Evolutionary conservation across 257 asterid species (phyloP), one percentile per base, ranked within the genome.

Genomic region (Lantana camara): DNA sequence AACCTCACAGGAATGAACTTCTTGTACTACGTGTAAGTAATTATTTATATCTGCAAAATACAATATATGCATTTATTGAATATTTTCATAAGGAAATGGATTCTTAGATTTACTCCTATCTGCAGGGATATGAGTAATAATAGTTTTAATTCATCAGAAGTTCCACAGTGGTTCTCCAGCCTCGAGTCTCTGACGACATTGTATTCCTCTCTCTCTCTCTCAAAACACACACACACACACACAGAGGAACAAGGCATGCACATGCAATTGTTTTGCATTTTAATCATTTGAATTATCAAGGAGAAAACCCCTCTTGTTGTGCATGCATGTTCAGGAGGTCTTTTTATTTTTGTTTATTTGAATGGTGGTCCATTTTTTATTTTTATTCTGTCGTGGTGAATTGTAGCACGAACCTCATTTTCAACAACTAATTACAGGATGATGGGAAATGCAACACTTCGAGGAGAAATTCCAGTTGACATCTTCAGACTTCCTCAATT

Each of bases 81-180:
- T n/a, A n/a, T n/a, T n/a, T n/a, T n/a, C n/a, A n/a, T n/a, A n/a
- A n/a, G n/a, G n/a, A n/a, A n/a, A n/a, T n/a, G n/a, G n/a, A n/a
- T 9, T 38, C 7, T 72, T n/a, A n/a, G 48, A 54, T 38, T 55
- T 48, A 66, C 49, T 15, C n/a, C 69, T 57, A 65, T 63, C 69
- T 75, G 61, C 95, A 91, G 98, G 96, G 95, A 87, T 67, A 73
- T 86, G 90, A 88, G 98, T 83, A 91, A 88, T 54, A 91, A 86
- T 61, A 88, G 81, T 80, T 91, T 91, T 54, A 55, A 58, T 35
- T 79, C 82, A 61, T 82, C 95, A 34, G 63, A 51, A 55, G 66
- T 84, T 72, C 98, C 96, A 21, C 64, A 16, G 10, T 84, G 90
- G 88, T 68, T 86, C 77, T 66, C 79, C 44, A 75, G 74, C 60